Evolutionary conservation across 1,139 yeast species (phyloP), one percentile per base, ranked within the genome.

Genomic region (Diutina rugosa): DNA sequence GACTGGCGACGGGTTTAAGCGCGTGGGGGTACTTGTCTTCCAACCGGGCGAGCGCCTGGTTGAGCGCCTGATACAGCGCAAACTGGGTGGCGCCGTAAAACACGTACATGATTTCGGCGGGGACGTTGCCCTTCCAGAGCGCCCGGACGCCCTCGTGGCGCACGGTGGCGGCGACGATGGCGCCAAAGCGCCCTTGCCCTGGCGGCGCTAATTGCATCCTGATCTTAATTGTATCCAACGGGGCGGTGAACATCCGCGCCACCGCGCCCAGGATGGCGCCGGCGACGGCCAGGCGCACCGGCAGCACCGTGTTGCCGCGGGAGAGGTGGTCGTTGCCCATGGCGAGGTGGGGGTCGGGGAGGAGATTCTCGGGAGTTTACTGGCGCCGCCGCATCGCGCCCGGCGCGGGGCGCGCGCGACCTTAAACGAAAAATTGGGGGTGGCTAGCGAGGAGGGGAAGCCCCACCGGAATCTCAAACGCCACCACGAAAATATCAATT

Each of bases 121-220:
- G 96, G 0, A 89, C 80, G 67, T 93, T 93, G 0, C 99, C 99
- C 68, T 90, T 91, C 98, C 98, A 93, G 28, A 93, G 74, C 0
- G 91, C 80, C 26, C 61, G 51, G 7, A 73, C 60, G 2, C 80
- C 80, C 61, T 76, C 80, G 55, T 72, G 61, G 45, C 63, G 63
- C n/a, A 73, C 57, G 74, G 62, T 29, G 21, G n/a, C 28, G 60
- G 55, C 38, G 57, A 59, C 26, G 69, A 63, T 1, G 68, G 63
- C 38, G 76, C 65, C 0, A 35, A 41, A 9, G 57, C 58, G 55
- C 10, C 26, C 46, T 32, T 32, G 16, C 53, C 63, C 63, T 6
- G 16, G 32, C n/a, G 12, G n/a, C 59, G 73, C 81, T 2, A 93
- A 72, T 65, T 93, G 99, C 44, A 90, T 73, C 57, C 98, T 75